Evolutionary conservation across 2,329 filamentous ascomycete genomes (phyloP).

Genomic region (Stemphylium lycopersici): DNA sequence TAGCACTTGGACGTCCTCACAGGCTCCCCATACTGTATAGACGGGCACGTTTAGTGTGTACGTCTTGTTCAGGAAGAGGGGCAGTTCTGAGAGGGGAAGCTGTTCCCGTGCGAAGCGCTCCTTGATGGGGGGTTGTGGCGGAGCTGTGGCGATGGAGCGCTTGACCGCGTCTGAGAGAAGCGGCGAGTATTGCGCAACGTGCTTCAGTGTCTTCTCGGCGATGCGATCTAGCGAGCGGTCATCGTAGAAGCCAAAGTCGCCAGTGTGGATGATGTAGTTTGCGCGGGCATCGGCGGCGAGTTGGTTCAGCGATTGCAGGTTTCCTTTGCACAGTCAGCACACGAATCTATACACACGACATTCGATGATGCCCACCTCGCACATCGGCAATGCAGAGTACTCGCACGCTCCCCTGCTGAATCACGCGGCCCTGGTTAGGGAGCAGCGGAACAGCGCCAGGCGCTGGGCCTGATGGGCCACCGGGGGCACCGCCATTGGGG

Average conservation of each 20-base stretch:
- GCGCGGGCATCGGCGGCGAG: conserved; percentile 93
- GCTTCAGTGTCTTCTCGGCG: conserved; percentile 97
- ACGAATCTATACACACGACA: no score
- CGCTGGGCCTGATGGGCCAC: conserved; percentile 50
- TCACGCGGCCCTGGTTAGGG: conserved; percentile 60
- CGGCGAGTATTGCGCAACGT: conserved; percentile 98
- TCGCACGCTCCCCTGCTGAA: conserved; percentile 56
- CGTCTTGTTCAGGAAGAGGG: conserved; percentile 84
- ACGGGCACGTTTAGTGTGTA: conserved; percentile 94
- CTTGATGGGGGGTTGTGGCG: conserved; percentile 75
- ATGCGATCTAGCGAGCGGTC: conserved; percentile 94
- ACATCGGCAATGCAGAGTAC: conserved; percentile 61
- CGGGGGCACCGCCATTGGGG: conserved; percentile 53
- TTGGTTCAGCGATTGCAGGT: conserved; percentile 93
- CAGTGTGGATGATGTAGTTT: conserved; percentile 97
- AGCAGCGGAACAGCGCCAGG: conserved; percentile 56
- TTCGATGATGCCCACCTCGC: conserved; percentile 49
- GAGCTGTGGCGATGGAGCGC: conserved; percentile 69
- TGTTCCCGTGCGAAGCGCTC: conserved; percentile 80
- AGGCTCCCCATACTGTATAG: conserved; percentile 98
- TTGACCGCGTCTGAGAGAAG: conserved; percentile 80
- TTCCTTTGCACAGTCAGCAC: conserved; percentile 66
- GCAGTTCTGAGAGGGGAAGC: conserved; percentile 89
- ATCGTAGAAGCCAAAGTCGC: conserved; percentile 99
- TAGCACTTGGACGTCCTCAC: conserved; percentile 94